Base-by-base conservation (phyloP, 306 rosid species). In the Castanea mollissima region DNA sequence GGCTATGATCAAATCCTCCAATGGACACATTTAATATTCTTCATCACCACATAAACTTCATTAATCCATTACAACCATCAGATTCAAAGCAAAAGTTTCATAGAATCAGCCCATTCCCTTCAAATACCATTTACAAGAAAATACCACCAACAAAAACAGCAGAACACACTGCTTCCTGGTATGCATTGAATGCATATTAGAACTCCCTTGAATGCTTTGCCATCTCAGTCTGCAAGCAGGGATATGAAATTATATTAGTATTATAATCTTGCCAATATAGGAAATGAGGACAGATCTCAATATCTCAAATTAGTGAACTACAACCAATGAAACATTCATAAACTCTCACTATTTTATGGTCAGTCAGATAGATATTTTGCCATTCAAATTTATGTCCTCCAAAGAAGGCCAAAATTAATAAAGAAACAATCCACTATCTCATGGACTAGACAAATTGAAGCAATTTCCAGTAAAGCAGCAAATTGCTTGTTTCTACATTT, bases 121-220 rank as follows among this genome's bases (percentile, higher is more conserved):
- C 44, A 63, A 77, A 34, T 70, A 58, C 57, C 20, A 68, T 29
- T 31, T 35, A 44, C 73, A 38, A 55, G 25, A 25, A 69, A 51
- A 59, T 63, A 76, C 34, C 56, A 81, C 65, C 65, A 44, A 27
- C 34, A 46, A 38, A 51, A 49, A 74, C 68, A 69, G 27, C 54
- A 35, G 27, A 62, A 38, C 64, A 23, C 58, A 55, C 46, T 75
- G 67, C 25, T 65, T 77, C 71, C 52, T 57, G 44, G 71, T 6
- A 21, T 65, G 75, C 59, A 80, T 69, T 71, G 56, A 77, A 82
- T 59, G 82, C 76, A 69, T 52, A 38, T 77, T 83, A 94, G 82
- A 85, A 89, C 79, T 85, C 92, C 83, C 90, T 86, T 23, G 92
- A 82, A 85, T 84, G 88, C 86, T 87, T 91, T 70, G 85, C 85